These are phyloP conservation scores for Diatrype stigma DNA, from an alignment of 2,329 filamentous ascomycete genomes.

Conservation along the genomic window DNA sequence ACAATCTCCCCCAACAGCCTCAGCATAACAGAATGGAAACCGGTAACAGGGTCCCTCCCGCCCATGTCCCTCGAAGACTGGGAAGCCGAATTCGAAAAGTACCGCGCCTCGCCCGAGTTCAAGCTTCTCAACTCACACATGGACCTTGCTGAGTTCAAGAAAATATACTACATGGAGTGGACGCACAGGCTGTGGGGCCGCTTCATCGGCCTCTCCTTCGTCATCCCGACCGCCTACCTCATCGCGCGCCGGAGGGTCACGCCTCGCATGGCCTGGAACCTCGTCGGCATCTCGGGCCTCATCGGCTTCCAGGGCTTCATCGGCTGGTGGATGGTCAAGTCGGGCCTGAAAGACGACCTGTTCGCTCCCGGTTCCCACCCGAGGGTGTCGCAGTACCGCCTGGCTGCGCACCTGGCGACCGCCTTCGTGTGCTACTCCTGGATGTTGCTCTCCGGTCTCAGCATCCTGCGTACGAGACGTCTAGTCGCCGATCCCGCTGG, in stretches of 20 bases:
- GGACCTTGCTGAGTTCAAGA: conserved; percentile 90
- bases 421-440: conserved; percentile 91
- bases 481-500: conserved; percentile 64
- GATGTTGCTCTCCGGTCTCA: conserved; percentile 87
- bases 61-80: conserved; percentile 76
- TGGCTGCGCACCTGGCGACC: conserved; percentile 83
- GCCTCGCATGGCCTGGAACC: conserved; percentile 67
- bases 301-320: conserved; percentile 95
- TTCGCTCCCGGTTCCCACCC: conserved; percentile 89
- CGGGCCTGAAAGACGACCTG: conserved; percentile 89
- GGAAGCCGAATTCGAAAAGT: conserved; percentile 91
- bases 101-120: conserved; percentile 89
- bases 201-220: conserved; percentile 83
- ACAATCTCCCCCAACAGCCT: conserved; percentile 49
- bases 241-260: conserved; percentile 76
- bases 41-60: conserved; percentile 86
- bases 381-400: conserved; percentile 88
- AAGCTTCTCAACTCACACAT: conserved; percentile 88
- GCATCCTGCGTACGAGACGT: conserved; percentile 73
- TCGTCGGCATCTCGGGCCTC: conserved; percentile 78
- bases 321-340: conserved; percentile 99
- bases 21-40: conserved; percentile 98
- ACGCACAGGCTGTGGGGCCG: conserved; percentile 91
- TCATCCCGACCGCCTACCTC: conserved; percentile 85
- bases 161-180: conserved; percentile 99